Evolutionary conservation across 2,329 filamentous ascomycete genomes (phyloP), one percentile per base, ranked within the genome.

Genomic region (Fusarium sulawesiense): DNA sequence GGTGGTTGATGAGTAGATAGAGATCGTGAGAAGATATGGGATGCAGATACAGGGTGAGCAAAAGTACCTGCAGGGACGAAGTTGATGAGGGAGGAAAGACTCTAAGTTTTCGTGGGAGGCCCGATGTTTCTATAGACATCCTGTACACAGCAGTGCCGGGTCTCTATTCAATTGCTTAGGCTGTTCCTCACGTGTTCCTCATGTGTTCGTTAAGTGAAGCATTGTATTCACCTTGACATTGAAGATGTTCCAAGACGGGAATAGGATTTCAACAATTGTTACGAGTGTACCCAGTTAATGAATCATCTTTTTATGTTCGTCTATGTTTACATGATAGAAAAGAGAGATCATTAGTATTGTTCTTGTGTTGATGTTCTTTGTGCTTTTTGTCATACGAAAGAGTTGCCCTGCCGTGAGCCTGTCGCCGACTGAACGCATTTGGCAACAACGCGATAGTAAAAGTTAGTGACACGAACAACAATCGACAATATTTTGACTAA

Each of bases 251-350:
- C 2, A 8, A 37, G 18, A n/a, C 10, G 7, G 34, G 10, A 11
- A 37, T 7, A 11, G 10, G 10, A 12, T 18, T 37, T 12, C 6
- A 18, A 37, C 34, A 18, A 11, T 7, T 12, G 18, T 37, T n/a
- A 4, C 34, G 18, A 7, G 34, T 37, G 10, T n/a, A n/a, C 18
- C 16, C 34, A 29, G 11, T 37, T 37, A 11, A 37, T 37, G 34
- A 37, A 37, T 37, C 16, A 10, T 11, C 8, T 11, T 37, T 10
- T n/a, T 6, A 6, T 16, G 9, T 8, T 5, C 4, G 12, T 0
- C 5, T 2, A 23, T n/a, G 4, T 40, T 42, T 3, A 6, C 4
- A 18, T 20, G 2, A 11, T 11, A 4, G 8, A 7, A 6, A 25
- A 10, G 7, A 13, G 12, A 20, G 14, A 25, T 6, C 34, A 37